These are phyloP conservation scores for Fraxinus cuspidata DNA, from an alignment of 257 asterid species.

Conservation along the genomic window DNA sequence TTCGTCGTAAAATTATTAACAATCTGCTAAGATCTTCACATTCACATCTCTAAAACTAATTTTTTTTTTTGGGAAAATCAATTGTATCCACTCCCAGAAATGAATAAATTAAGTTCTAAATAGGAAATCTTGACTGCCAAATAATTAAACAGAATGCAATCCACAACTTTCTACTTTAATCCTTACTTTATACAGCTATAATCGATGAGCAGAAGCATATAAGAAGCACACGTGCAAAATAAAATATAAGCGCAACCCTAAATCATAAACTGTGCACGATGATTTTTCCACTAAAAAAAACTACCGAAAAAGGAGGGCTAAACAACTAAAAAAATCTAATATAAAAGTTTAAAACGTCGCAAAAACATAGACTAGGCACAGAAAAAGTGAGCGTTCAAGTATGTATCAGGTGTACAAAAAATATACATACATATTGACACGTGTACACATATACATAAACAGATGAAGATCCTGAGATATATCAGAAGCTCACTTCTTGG, in stretches of 20 bases:
- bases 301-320: background rate
- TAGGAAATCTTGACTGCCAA: background rate
- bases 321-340: no score
- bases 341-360: background rate
- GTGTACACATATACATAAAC: background rate
- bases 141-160: no score
- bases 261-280: background rate
- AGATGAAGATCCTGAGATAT: background rate
- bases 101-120: background rate
- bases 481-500: background rate
- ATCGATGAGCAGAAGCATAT: background rate
- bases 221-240: background rate
- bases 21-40: background rate
- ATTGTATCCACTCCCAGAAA: background rate
- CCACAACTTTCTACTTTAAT: background rate
- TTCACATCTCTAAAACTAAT: background rate
- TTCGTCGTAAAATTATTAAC: background rate
- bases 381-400: background rate
- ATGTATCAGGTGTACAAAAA: background rate
- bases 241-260: no score
- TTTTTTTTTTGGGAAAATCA: background rate
- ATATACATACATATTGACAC: no score
- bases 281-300: no score
- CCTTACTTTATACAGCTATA: background rate
- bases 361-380: background rate